Evolutionary conservation across 139 green algal species (phyloP).

Genomic region (Monoraphidium neglectum): DNA sequence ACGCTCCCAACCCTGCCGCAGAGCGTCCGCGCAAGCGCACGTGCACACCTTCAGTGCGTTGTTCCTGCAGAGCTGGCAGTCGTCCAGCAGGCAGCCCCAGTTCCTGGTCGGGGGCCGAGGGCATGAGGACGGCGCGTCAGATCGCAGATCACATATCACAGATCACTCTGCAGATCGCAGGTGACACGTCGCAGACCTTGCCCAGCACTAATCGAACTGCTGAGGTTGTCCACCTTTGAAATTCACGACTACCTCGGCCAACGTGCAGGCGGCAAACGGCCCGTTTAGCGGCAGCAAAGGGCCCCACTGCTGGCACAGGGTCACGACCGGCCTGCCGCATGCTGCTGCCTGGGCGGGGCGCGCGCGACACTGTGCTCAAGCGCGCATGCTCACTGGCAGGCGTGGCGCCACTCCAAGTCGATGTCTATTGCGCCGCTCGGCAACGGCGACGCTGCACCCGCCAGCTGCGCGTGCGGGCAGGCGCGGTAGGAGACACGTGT

Average conservation of each 20-base stretch:
- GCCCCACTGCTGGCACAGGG: too few species aligned
- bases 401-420: slow-evolving; percentile 25
- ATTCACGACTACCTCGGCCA: too few species aligned
- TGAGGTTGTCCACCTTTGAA: too few species aligned
- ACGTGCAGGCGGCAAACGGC: background rate
- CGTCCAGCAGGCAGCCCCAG: slow-evolving; percentile 18
- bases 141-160: background rate
- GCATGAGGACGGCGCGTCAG: background rate
- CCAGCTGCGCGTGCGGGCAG: too few species aligned
- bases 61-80: slow-evolving; percentile 30
- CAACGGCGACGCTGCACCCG: too few species aligned
- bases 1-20: too few species aligned
- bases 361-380: background rate
- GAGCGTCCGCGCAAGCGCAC: too few species aligned
- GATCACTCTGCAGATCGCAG: too few species aligned
- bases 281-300: background rate
- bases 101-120: background rate
- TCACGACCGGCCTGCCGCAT: background rate
- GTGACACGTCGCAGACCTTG: too few species aligned
- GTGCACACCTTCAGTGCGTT: slow-evolving; percentile 28
- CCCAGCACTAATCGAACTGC: too few species aligned
- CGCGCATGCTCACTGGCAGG: slow-evolving; percentile 21
- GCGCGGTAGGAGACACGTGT: too few species aligned
- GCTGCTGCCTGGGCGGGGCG: background rate
- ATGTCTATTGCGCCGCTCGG: too few species aligned